phyloP scores from a whole-genome alignment of 306 rosid genomes.

The Cicer bijugum region DNA sequence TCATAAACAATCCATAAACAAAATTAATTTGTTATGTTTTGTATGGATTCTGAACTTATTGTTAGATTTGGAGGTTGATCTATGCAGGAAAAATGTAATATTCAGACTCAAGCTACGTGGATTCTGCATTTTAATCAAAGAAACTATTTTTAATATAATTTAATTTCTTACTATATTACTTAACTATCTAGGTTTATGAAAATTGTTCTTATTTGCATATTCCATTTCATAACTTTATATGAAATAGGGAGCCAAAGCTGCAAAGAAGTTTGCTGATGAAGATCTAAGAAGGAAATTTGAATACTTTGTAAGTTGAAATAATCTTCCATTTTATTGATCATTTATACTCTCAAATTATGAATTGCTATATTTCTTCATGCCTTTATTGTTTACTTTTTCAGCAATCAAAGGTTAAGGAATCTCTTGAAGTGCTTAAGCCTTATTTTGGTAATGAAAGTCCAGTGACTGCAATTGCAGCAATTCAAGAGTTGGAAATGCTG shows the following conservation, averaged over 20 bases:
- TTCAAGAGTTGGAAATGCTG: conserved; percentile 69
- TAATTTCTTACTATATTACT: not conserved
- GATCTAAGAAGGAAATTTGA: conserved; percentile 72
- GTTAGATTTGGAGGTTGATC: not conserved
- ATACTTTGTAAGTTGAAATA: conserved; percentile 63
- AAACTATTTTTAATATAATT: not conserved
- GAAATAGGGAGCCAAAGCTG: conserved; percentile 45
- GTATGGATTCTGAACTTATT: not conserved
- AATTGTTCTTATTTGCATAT: conserved; percentile 19
- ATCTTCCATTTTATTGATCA: not conserved
- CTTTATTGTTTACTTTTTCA: conserved; percentile 39
- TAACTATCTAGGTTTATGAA: not conserved
- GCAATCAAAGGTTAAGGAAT: conserved; percentile 76
- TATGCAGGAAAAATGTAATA: not conserved
- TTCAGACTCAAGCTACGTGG: not conserved
- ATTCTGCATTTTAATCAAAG: conserved; percentile 18
- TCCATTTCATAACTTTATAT: not conserved
- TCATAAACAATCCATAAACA: not conserved
- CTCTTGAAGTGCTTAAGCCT: conserved; percentile 67
- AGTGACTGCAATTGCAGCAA: conserved; percentile 56
- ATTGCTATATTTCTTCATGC: conserved; percentile 1
- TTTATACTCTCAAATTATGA: conserved; percentile 39
- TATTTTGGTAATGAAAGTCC: conserved; percentile 62
- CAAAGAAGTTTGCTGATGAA: conserved; percentile 39
- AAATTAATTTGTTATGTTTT: not conserved